Percentiles rank a stretch among this genome's conserved stretches.
These are phyloP conservation scores for Termitomyces sp. DNA, from an alignment of 768 basidiomycete genomes.

Conservation along the genomic window DNA sequence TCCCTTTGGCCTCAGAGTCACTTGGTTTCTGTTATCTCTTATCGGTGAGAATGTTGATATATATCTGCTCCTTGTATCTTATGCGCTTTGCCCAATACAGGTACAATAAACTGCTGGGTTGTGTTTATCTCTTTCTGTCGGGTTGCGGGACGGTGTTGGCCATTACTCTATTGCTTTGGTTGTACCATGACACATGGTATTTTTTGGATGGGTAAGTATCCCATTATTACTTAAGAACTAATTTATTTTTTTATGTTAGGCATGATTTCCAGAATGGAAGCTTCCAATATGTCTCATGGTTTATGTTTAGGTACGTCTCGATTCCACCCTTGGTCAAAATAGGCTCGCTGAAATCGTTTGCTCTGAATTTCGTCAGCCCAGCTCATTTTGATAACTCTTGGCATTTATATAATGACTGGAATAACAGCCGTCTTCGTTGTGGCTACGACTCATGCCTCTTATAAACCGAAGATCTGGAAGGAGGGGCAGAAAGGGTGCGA, in stretches of 20 bases:
- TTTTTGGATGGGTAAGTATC: constrained; percentile 51
- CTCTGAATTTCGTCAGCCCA: constrained; percentile 27
- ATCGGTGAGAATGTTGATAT: constrained; percentile 31
- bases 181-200: constrained; percentile 47
- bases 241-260: constrained; percentile 28
- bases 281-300: constrained; percentile 45
- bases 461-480: constrained; percentile 37
- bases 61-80: background rate
- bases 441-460: constrained; percentile 32
- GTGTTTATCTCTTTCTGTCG: constrained; percentile 40
- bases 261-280: constrained; percentile 60
- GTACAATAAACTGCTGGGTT: constrained; percentile 44
- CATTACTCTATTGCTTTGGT: constrained; percentile 41
- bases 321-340: background rate
- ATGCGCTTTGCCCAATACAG: constrained; percentile 23
- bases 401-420: constrained; percentile 39
- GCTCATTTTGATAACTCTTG: constrained; percentile 35
- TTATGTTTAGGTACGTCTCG: constrained; percentile 50
- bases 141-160: constrained; percentile 40
- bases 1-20: constrained; percentile 46
- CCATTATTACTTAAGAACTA: background rate
- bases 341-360: background rate
- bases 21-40: constrained; percentile 54
- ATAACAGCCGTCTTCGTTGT: constrained; percentile 37
- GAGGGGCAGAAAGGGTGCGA: constrained; percentile 24